A percentile compares a stretch with the other conserved stretches of the same genome.
These are phyloP conservation scores for Closterium sp. DNA, from an alignment of 139 green algal genomes.

Conservation along the genomic window DNA sequence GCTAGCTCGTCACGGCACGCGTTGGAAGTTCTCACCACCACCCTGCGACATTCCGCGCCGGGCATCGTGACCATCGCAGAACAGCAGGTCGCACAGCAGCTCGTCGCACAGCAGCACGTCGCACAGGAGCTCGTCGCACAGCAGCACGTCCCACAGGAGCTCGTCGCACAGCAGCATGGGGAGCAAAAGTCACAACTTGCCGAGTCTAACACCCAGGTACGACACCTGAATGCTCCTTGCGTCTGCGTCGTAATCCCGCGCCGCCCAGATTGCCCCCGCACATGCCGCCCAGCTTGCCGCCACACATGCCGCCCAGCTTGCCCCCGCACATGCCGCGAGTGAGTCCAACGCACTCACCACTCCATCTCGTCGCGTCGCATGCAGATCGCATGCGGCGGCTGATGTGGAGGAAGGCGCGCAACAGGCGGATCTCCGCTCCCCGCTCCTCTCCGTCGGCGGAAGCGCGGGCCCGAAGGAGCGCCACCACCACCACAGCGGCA, in stretches of 20 bases:
- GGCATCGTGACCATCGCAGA: background rate
- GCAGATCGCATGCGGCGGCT: background rate
- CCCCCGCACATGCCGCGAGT: no score
- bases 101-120: background rate
- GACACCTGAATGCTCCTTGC: background rate
- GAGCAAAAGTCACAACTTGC: background rate
- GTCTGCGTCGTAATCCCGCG: no score
- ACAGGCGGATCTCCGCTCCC: background rate
- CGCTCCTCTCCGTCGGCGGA: background rate
- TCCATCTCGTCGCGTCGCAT: no score
- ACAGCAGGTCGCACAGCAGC: background rate
- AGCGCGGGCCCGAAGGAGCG: background rate
- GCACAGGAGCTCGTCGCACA: background rate
- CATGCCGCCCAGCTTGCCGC: no score
- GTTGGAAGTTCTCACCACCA: background rate
- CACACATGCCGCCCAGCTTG: no score
- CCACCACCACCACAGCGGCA: conserved; percentile 2
- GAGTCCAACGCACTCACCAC: no score
- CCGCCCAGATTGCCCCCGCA: no score
- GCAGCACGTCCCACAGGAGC: no score
- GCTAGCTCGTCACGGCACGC: background rate
- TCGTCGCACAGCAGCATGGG: background rate
- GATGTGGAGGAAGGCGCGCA: background rate
- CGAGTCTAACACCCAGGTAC: background rate
- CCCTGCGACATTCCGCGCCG: background rate